A percentile compares a stretch with the other conserved stretches of the same genome.
Evolutionary conservation across 108 stramenopile genomes (phyloP).

Genomic region (Pseudonitzschia delicatissima): DNA sequence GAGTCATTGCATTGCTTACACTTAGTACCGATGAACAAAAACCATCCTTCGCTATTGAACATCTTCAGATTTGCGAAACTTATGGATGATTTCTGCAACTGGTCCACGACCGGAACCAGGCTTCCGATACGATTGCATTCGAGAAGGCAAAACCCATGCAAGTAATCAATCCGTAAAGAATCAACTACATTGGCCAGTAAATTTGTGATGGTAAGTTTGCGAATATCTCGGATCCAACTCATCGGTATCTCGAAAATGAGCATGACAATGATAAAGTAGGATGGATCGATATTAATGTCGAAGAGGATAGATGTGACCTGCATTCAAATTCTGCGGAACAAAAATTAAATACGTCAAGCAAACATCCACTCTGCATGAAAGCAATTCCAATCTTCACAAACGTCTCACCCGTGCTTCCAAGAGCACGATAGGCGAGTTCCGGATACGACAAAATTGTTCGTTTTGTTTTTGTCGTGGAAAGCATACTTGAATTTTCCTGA

Average conservation of each 20-base stretch:
- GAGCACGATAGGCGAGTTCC: slow-evolving; percentile 54
- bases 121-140: slow-evolving; percentile 14
- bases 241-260: slow-evolving; percentile 53
- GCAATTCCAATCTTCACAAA: slow-evolving; percentile 60
- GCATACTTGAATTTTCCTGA: neutral
- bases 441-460: slow-evolving; percentile 50
- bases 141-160: slow-evolving; percentile 51
- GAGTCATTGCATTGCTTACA: neutral
- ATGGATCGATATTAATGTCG: slow-evolving; percentile 27
- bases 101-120: slow-evolving; percentile 19
- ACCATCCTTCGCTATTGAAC: slow-evolving; percentile 47
- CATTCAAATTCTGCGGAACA: slow-evolving; percentile 60
- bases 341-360: slow-evolving; percentile 77
- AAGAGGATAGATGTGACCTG: slow-evolving; percentile 14
- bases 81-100: slow-evolving; percentile 18
- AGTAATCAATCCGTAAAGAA: slow-evolving; percentile 55
- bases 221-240: slow-evolving; percentile 67
- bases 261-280: slow-evolving; percentile 47
- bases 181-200: slow-evolving; percentile 60
- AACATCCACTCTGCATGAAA: slow-evolving; percentile 66
- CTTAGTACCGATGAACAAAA: slow-evolving; percentile 64
- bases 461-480: neutral
- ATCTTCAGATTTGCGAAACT: slow-evolving; percentile 15
- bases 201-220: slow-evolving; percentile 61
- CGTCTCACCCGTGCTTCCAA: slow-evolving; percentile 39